Base-by-base conservation (phyloP, 1,284 basidiomycete species). In the Microbotryum lychnidis-dioicae region DNA sequence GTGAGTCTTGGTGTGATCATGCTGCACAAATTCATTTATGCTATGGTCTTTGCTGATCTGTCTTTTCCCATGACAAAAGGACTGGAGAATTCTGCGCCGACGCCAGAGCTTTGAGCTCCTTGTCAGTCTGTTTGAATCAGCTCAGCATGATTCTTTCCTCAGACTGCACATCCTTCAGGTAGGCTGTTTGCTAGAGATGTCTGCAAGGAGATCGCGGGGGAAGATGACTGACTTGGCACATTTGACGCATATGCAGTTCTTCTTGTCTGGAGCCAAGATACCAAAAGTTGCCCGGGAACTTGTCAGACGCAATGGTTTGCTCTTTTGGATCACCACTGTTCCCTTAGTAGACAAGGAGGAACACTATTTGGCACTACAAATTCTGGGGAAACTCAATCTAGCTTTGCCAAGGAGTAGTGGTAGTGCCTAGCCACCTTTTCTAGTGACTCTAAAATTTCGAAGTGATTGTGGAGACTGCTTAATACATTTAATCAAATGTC, bases 251-350 rank as follows among this genome's bases (percentile, higher is more conserved):
- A 1, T 31, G 14, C 50, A 68, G 67, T 65, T 68, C 57, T 58
- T 68, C 23, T 6, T 64, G 14, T 57, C 62, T 10, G 67, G 64
- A 2, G 66, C 64, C 3, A 23, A 49, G 14, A 57, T 68, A 27
- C 62, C 62, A n/a, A 53, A 61, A 10, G 67, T 65, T 8, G 59
- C 63, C 51, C 63, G 73, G 68, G 50, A 76, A 65, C 33, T 75
- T 67, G 45, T 73, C 63, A 31, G 56, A 5, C 54, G 57, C 50
- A 54, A 70, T 69, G 59, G 58, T 45, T 29, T 62, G 8, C 54
- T 68, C 20, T 60, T 60, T 0, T 66, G 64, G 64, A 47, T 68
- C 31, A 33, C 58, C 37, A 42, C 5, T 42, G 37, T 42, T 16
- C 37, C 37, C 12, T 18, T 42, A 18, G 37, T 42, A 16, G 37